phyloP scores from a whole-genome alignment of 257 asterid genomes.

The Solanum sejunctum region DNA sequence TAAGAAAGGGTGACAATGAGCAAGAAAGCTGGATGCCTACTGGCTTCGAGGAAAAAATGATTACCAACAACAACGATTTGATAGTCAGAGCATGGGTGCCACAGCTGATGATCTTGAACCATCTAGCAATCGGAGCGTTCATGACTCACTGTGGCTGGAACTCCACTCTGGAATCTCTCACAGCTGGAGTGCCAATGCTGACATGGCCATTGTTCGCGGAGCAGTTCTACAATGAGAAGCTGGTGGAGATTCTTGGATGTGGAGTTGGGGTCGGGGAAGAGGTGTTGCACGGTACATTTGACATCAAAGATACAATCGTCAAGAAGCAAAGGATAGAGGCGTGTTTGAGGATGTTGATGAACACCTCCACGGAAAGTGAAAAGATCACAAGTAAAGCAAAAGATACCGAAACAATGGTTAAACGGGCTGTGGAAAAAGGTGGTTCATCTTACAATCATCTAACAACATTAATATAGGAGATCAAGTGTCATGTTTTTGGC shows the following conservation, averaged over 20 bases:
- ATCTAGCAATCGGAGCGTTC: conserved; percentile 11
- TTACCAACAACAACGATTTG: background rate
- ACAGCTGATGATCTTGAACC: conserved; percentile 10
- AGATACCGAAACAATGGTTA: background rate
- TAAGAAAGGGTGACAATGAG: background rate
- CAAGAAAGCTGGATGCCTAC: conserved; percentile 3
- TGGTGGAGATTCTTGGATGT: background rate
- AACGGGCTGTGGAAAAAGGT: conserved; percentile 4
- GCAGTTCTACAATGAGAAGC: conserved; percentile 21
- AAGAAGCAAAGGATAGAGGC: background rate
- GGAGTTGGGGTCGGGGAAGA: too few species aligned
- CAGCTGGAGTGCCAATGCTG: conserved; percentile 12
- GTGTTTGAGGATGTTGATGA: background rate
- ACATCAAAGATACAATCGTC: background rate
- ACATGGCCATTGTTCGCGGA: conserved; percentile 25
- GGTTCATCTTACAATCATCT: conserved; percentile 15
- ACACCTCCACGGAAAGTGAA: background rate
- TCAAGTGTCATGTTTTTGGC: conserved; percentile 7
- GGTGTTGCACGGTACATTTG: background rate
- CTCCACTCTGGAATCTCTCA: conserved; percentile 6
- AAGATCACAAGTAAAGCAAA: conserved; percentile 3
- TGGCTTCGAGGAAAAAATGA: conserved; percentile 10
- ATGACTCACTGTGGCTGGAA: conserved; percentile 33
- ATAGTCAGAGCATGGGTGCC: conserved; percentile 19
- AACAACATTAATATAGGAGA: background rate